Percentiles rank a stretch among this genome's conserved stretches.
Evolutionary conservation across 345 rosid genomes (phyloP).

Genomic region (Salix dunnii): DNA sequence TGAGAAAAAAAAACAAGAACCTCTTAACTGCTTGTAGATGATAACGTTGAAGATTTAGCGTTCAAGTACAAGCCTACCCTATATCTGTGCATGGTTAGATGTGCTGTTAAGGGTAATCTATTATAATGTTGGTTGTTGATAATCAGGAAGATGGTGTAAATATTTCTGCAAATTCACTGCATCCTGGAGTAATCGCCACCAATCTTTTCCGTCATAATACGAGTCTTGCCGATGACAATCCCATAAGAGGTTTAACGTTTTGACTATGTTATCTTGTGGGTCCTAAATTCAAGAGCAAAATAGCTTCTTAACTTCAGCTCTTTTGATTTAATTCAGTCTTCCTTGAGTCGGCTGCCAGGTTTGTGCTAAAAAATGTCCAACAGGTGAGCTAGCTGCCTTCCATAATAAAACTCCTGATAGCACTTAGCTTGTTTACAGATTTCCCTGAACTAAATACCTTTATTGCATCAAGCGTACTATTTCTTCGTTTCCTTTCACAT

Average conservation of each 20-base stretch:
- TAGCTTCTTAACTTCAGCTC: background rate
- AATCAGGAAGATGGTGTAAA: slow-evolving; percentile 51
- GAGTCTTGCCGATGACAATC: slow-evolving; percentile 35
- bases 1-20: background rate
- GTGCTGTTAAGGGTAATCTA: background rate
- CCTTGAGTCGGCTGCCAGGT: slow-evolving; percentile 27
- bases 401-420: no score
- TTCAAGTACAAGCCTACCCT: background rate
- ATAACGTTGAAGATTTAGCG: background rate
- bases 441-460: background rate
- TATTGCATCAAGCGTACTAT: background rate
- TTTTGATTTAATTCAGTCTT: slow-evolving; percentile 35
- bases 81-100: background rate
- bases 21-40: background rate
- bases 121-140: background rate
- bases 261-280: background rate
- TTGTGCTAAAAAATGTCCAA: slow-evolving; percentile 40
- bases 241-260: background rate
- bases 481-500: background rate
- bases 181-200: slow-evolving; percentile 66
- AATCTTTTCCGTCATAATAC: slow-evolving; percentile 42
- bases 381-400: slow-evolving; percentile 35
- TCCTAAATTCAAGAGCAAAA: background rate
- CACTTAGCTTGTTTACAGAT: background rate
- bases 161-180: slow-evolving; percentile 63